phyloP scores from a whole-genome alignment of 2,329 filamentous ascomycete genomes.

The Decorospora gaudefroyi region DNA sequence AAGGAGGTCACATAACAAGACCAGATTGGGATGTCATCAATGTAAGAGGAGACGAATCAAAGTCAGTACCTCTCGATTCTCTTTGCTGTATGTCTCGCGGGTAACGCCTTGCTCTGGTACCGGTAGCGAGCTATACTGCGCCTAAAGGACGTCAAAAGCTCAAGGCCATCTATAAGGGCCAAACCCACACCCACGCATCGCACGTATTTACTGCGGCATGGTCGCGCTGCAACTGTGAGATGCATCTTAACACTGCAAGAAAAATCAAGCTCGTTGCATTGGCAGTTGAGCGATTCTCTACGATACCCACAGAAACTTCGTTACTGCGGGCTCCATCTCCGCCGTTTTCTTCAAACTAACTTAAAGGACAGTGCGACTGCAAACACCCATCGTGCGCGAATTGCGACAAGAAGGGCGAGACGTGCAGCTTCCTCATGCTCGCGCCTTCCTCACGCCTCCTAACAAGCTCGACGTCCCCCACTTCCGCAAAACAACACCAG shows the following conservation, averaged over 20 bases:
- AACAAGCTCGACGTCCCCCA: slow-evolving; percentile 14
- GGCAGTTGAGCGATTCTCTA: too few species aligned
- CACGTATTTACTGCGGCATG: too few species aligned
- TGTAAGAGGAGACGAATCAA: slow-evolving; percentile 47
- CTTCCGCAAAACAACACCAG: slow-evolving; percentile 7
- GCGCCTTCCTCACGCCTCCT: slow-evolving; percentile 39
- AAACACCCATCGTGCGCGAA: slow-evolving; percentile 41
- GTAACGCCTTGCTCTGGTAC: too few species aligned
- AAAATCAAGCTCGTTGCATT: too few species aligned
- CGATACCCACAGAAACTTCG: too few species aligned
- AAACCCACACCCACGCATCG: too few species aligned
- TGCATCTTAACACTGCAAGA: too few species aligned
- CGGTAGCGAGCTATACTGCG: too few species aligned
- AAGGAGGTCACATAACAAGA: slow-evolving; percentile 44
- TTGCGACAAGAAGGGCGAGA: slow-evolving; percentile 39
- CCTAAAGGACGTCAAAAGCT: too few species aligned
- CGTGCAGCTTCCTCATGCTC: slow-evolving; percentile 43
- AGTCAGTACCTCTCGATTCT: slow-evolving; percentile 21
- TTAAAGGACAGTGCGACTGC: slow-evolving; percentile 36
- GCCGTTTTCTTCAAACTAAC: slow-evolving; percentile 24
- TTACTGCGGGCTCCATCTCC: too few species aligned
- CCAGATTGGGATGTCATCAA: slow-evolving; percentile 42
- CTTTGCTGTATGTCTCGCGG: not conserved
- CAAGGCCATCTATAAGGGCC: too few species aligned
- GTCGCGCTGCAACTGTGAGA: too few species aligned